Evolutionary conservation across 2,329 filamentous ascomycete genomes (phyloP), one percentile per base, ranked within the genome.

Genomic region (Orbilia ellipsospora): DNA sequence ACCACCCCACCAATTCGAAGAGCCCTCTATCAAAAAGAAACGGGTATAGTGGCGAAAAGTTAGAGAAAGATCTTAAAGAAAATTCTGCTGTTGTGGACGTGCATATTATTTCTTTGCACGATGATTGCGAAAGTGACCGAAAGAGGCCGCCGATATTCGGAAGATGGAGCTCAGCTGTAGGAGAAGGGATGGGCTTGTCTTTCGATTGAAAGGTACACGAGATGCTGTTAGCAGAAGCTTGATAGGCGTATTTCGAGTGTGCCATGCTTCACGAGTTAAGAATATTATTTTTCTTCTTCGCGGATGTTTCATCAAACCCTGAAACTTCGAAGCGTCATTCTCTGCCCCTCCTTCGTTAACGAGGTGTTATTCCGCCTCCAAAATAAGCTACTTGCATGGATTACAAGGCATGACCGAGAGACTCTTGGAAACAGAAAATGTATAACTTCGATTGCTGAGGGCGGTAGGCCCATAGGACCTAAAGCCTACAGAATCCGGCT

Each of bases 251-350:
- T 36, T 36, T 10, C 5, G 31, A 36, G 31, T 36, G 10, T 36
- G 2, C 15, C 28, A n/a, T 55, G 28, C 15, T 52, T 66, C 31
- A 36, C 23, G 23, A 23, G 23, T 23, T 23, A 2, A 36, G 31
- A 36, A 36, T 68, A 45, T 44, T 59, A 26, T 68, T 69, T 62
- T 55, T 57, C 26, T 16, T 4, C 28, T 68, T 56, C 16, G 48
- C 48, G 70, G 55, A 51, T 64, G 72, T 75, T 75, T 75, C 72
- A 75, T 57, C 44, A 36, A 26, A 59, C 59, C 28, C 48, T 69
- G 72, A 75, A 75, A 75, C 72, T 31, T 52, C 52, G 57, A 65
- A 69, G 59, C 63, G 51, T 68, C 57, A 74, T 36, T 36, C 31
- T 68, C 51, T 57, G 48, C 55, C 48, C 54, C 48, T 44, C 26